These are phyloP conservation scores for Trametes elegans DNA, from an alignment of 768 basidiomycete species.

Conservation along the genomic window DNA sequence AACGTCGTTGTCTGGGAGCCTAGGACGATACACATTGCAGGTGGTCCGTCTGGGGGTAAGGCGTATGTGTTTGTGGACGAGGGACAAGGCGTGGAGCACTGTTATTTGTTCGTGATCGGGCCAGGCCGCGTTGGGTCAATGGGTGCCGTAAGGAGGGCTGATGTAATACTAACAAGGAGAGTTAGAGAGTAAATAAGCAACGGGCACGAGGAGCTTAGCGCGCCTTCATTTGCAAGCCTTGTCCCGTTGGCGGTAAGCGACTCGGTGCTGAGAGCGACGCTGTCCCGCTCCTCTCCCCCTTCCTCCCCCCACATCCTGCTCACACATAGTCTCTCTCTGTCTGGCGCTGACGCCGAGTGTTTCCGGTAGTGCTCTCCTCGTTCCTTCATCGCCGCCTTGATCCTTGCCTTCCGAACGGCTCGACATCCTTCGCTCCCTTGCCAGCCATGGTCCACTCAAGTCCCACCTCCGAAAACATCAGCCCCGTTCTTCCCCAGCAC, in stretches of 20 bases:
- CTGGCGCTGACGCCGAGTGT: background rate
- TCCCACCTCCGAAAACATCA: conserved; percentile 20
- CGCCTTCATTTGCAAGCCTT: conserved; percentile 14
- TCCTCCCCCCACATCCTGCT: conserved; percentile 5
- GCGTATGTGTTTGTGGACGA: no score
- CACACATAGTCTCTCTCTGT: background rate
- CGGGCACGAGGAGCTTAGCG: background rate
- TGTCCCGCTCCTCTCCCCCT: conserved; percentile 14
- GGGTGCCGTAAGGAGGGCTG: conserved; percentile 9
- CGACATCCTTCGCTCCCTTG: conserved; percentile 8
- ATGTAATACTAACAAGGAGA: conserved; percentile 4
- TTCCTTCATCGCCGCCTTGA: conserved; percentile 13
- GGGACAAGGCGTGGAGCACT: no score
- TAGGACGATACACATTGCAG: no score
- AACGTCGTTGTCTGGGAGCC: background rate
- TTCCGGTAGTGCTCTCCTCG: background rate
- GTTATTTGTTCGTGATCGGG: background rate
- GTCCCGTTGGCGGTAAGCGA: conserved; percentile 10
- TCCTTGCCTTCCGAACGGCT: conserved; percentile 7
- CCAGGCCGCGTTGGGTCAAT: background rate
- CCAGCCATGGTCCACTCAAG: conserved; percentile 19
- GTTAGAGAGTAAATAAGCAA: conserved; percentile 7
- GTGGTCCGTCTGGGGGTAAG: no score
- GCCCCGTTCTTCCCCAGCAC: conserved; percentile 24
- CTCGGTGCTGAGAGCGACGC: conserved; percentile 8